Evolutionary conservation across 352 stramenopile genomes (phyloP).

Genomic region (Aphanomyces cochlioides): DNA sequence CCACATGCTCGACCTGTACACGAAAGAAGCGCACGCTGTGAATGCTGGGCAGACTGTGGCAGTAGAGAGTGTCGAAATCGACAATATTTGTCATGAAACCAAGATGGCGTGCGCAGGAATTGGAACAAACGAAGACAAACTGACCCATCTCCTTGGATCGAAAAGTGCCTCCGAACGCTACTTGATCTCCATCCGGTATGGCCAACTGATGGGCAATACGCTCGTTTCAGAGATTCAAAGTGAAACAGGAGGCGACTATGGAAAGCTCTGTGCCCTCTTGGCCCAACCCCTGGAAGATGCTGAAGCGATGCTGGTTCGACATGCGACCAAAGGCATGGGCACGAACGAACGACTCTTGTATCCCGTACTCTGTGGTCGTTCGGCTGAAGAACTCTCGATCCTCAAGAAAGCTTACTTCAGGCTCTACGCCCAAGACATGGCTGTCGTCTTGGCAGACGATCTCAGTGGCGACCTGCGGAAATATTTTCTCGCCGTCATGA

Average conservation of each 20-base stretch:
- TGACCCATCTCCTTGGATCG: conserved; percentile 47
- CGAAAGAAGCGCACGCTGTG: conserved; percentile 55
- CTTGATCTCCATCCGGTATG: conserved; percentile 63
- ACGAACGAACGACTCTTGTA: conserved; percentile 73
- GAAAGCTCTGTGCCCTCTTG: conserved; percentile 60
- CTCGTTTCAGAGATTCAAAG: conserved; percentile 59
- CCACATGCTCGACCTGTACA: conserved; percentile 46
- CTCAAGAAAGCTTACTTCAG: conserved; percentile 80
- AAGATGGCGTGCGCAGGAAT: conserved; percentile 61
- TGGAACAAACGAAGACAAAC: conserved; percentile 53
- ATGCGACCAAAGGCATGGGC: conserved; percentile 62
- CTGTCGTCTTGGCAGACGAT: conserved; percentile 52
- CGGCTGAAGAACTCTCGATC: conserved; percentile 67
- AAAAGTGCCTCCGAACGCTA: conserved; percentile 59
- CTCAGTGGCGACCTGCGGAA: conserved; percentile 71
- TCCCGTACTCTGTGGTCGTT: conserved; percentile 48
- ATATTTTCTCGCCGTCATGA: conserved; percentile 62
- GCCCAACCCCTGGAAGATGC: conserved; percentile 52
- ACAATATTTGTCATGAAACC: conserved; percentile 52
- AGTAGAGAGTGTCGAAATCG: conserved; percentile 46
- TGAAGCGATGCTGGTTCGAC: conserved; percentile 56
- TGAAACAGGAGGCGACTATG: conserved; percentile 61
- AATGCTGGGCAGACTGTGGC: conserved; percentile 47
- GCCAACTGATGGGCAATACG: conserved; percentile 39
- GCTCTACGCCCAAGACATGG: conserved; percentile 54